A percentile compares a stretch with the other conserved stretches of the same genome.
These are phyloP conservation scores for Aspergillus taichungensis DNA, from an alignment of 495 filamentous ascomycete species.

Conservation along the genomic window DNA sequence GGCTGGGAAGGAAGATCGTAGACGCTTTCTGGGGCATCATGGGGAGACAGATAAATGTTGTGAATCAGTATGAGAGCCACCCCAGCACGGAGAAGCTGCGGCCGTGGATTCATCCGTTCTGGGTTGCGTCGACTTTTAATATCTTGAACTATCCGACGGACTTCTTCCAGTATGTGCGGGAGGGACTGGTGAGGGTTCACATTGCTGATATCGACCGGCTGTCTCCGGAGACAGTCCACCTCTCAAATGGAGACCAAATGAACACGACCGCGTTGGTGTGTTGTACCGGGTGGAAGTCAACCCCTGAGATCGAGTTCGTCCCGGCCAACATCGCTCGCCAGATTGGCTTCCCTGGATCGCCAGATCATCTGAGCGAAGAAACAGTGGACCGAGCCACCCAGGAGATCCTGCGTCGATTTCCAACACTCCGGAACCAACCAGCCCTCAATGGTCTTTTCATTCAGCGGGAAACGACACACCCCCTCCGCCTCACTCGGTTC, in stretches of 20 bases:
- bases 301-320: slow-evolving; percentile 52
- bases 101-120: slow-evolving; percentile 54
- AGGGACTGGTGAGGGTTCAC: slow-evolving; percentile 51
- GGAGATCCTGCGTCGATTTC: slow-evolving; percentile 58
- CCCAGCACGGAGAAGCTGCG: slow-evolving; percentile 52
- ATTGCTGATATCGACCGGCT: slow-evolving; percentile 51
- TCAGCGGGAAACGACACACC: slow-evolving; percentile 19
- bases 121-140: slow-evolving; percentile 46
- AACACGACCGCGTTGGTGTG: slow-evolving; percentile 53
- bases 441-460: slow-evolving; percentile 23
- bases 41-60: slow-evolving; percentile 44
- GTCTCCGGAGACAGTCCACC: slow-evolving; percentile 36
- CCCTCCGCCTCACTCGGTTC: slow-evolving; percentile 53
- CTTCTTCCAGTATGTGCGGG: slow-evolving; percentile 50
- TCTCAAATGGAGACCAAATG: slow-evolving; percentile 47
- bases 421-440: slow-evolving; percentile 44
- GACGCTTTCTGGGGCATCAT: slow-evolving; percentile 57
- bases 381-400: slow-evolving; percentile 43
- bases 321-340: slow-evolving; percentile 38
- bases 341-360: slow-evolving; percentile 25
- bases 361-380: slow-evolving; percentile 12
- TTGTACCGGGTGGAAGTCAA: slow-evolving; percentile 58
- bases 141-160: slow-evolving; percentile 61
- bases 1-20: slow-evolving; percentile 55
- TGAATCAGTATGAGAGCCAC: slow-evolving; percentile 50